Conservation (phyloP, 352 stramenopile species). For the Phytophthora ramorum region DNA sequence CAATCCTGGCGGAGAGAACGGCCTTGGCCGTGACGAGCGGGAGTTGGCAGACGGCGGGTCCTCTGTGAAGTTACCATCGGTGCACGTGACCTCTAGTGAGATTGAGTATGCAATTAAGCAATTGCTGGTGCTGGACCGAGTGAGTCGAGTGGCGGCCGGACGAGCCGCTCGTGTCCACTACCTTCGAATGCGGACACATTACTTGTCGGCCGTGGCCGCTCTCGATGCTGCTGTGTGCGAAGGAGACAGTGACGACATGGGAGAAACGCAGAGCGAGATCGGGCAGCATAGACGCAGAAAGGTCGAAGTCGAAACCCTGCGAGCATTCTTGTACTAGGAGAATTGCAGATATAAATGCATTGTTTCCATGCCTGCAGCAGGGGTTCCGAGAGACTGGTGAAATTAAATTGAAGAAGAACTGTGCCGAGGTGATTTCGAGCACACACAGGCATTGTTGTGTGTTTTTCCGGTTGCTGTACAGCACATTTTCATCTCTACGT, state of each 20-base stretch:
- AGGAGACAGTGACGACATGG: constrained; percentile 56
- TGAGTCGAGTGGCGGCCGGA: constrained; percentile 61
- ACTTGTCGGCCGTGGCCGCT: constrained; percentile 66
- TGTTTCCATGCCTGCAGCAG: not conserved
- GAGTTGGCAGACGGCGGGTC: constrained; percentile 4
- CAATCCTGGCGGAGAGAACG: constrained; percentile 2
- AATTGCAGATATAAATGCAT: constrained; percentile 4
- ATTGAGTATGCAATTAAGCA: constrained; percentile 60
- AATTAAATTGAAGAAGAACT: not conserved
- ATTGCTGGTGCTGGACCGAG: constrained; percentile 55
- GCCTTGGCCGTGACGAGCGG: not conserved
- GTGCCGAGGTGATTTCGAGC: no score
- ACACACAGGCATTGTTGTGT: no score
- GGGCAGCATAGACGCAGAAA: constrained; percentile 60
- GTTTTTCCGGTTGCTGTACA: not conserved
- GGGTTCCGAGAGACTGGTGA: no score
- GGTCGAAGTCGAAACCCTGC: constrained; percentile 65
- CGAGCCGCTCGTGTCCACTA: constrained; percentile 65
- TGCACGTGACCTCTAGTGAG: constrained; percentile 59
- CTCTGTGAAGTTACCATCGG: constrained; percentile 48
- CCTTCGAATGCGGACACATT: constrained; percentile 69
- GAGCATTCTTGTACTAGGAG: constrained; percentile 65
- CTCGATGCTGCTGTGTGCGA: constrained; percentile 73
- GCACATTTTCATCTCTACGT: not conserved
- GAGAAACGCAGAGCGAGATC: constrained; percentile 61